Evolutionary conservation across 306 rosid species (phyloP).

Genomic region (Carpinus viminea): DNA sequence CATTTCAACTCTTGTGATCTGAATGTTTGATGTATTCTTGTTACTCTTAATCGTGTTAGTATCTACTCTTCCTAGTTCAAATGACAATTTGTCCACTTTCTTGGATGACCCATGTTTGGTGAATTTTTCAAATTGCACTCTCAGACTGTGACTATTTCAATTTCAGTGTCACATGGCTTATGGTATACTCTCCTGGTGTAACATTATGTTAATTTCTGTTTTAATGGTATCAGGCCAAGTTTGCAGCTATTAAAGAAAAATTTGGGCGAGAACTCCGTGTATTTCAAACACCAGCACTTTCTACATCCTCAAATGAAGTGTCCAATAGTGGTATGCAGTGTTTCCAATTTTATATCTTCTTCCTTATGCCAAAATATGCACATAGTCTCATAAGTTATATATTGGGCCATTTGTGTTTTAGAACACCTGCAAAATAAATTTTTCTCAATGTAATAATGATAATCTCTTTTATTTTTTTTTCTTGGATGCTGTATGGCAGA

Average conservation of each 20-base stretch:
- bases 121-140: neutral
- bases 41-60: neutral
- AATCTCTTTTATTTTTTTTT: slow-evolving; percentile 12
- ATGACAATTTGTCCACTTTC: neutral
- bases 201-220: slow-evolving; percentile 12
- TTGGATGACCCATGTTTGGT: neutral
- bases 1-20: neutral
- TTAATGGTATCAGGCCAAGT: slow-evolving; percentile 48
- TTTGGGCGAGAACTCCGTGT: slow-evolving; percentile 73
- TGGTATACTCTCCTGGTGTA: slow-evolving; percentile 14
- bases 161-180: slow-evolving; percentile 14
- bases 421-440: neutral
- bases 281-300: slow-evolving; percentile 55
- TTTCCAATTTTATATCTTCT: neutral
- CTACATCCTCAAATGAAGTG: slow-evolving; percentile 46
- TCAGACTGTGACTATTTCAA: neutral
- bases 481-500: slow-evolving; percentile 40
- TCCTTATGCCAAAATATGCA: neutral
- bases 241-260: slow-evolving; percentile 56
- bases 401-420: neutral
- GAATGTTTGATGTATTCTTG: neutral
- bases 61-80: neutral
- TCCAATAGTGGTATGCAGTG: slow-evolving; percentile 41
- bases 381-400: neutral
- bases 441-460: neutral